Conservation (phyloP, 2,329 filamentous ascomycete genomes). For the Echinosphaeria canescens region DNA sequence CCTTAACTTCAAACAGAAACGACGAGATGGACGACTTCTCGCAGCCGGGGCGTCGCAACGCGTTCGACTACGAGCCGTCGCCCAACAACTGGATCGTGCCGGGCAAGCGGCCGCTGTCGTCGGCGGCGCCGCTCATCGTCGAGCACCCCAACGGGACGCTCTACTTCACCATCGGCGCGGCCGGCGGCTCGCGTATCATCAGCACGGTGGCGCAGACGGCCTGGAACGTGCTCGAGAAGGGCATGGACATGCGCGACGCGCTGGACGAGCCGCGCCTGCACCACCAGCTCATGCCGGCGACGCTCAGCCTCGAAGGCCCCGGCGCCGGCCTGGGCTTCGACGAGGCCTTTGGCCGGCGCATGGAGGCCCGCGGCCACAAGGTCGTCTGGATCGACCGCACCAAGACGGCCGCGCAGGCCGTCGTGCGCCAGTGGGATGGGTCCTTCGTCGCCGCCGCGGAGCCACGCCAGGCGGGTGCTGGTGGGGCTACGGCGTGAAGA, state of each 20-base stretch:
- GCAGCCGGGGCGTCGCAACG: conserved; percentile 55
- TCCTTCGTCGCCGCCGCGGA: conserved; percentile 65
- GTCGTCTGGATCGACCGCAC: conserved; percentile 47
- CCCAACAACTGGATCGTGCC: conserved; percentile 65
- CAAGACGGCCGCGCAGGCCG: conserved; percentile 48
- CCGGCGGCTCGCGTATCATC: conserved; percentile 70
- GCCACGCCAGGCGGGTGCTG: no score
- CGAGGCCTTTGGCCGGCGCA: conserved; percentile 42
- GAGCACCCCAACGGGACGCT: conserved; percentile 46
- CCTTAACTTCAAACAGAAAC: no score
- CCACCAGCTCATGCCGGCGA: conserved; percentile 58
- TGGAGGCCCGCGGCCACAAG: conserved; percentile 49
- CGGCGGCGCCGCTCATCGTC: conserved; percentile 63
- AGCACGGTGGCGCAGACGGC: conserved; percentile 63
- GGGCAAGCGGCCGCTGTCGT: conserved; percentile 64
- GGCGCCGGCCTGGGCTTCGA: conserved; percentile 48
- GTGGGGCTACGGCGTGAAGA: no score
- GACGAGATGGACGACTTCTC: conserved; percentile 65
- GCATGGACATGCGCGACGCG: conserved; percentile 36
- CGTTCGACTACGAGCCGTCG: conserved; percentile 68
- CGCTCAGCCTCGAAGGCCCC: conserved; percentile 51
- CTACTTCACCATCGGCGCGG: conserved; percentile 53
- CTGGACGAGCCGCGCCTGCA: conserved; percentile 52
- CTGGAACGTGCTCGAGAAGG: conserved; percentile 50
- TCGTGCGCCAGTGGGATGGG: conserved; percentile 40